Conservation (phyloP, 345 rosid genomes). For the Stellera chamaejasme region DNA sequence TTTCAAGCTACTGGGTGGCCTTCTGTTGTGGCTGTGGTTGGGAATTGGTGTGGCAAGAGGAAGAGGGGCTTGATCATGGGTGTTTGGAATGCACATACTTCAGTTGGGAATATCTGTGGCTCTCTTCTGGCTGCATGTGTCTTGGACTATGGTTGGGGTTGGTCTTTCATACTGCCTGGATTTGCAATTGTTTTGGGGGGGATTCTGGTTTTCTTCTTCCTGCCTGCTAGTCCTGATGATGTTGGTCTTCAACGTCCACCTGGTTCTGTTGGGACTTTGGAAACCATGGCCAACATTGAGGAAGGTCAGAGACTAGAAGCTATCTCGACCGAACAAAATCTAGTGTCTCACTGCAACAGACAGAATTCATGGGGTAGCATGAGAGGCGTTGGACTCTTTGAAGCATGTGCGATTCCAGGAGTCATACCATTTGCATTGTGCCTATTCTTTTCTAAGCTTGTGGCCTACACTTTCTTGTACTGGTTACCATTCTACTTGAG, state of each 20-base stretch:
- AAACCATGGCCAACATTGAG: constrained; percentile 18
- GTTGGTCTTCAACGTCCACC: constrained; percentile 52
- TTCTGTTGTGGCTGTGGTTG: constrained; percentile 93
- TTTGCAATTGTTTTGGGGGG: constrained; percentile 63
- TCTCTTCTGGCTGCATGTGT: constrained; percentile 90
- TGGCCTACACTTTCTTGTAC: constrained; percentile 85
- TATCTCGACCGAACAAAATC: constrained; percentile 3
- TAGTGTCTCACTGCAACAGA: background rate
- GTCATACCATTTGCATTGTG: constrained; percentile 85
- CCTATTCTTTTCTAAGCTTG: constrained; percentile 86
- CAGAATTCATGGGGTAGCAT: constrained; percentile 31
- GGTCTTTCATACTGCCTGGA: constrained; percentile 86
- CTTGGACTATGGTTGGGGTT: constrained; percentile 91
- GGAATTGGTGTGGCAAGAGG: constrained; percentile 90
- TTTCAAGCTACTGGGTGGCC: constrained; percentile 98
- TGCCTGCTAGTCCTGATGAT: constrained; percentile 94
- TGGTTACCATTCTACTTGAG: constrained; percentile 93
- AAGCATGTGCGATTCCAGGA: constrained; percentile 90
- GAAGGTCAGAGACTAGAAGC: constrained; percentile 29
- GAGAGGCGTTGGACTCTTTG: constrained; percentile 69
- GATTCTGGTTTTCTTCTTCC: constrained; percentile 60
- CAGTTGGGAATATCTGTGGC: constrained; percentile 81
- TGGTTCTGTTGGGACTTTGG: constrained; percentile 7
- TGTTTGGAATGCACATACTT: constrained; percentile 95
- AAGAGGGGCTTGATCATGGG: constrained; percentile 98